Evolutionary conservation across 2,329 filamentous ascomycete genomes (phyloP).

Genomic region (Colletotrichum liriopes): DNA sequence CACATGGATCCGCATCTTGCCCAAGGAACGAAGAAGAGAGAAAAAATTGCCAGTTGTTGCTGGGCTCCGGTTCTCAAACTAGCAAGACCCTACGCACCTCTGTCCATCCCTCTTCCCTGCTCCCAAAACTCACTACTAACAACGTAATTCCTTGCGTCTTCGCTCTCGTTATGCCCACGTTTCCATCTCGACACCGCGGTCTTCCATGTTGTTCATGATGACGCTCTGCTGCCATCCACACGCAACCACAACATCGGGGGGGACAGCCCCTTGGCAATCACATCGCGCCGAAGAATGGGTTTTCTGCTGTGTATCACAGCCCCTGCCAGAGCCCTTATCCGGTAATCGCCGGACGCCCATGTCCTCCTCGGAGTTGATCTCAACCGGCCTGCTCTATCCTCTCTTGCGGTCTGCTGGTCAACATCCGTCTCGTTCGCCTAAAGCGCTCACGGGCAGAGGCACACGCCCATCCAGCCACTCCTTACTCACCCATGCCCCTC

Average conservation of each 20-base stretch:
- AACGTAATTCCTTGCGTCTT: constrained; percentile 17
- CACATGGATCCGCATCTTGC: constrained; percentile 7
- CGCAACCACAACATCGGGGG: background rate
- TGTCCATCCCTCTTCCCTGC: constrained; percentile 29
- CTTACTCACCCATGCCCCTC: constrained; percentile 5
- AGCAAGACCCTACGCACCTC: constrained; percentile 24
- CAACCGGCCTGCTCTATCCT: constrained; percentile 29
- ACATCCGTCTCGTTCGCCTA: constrained; percentile 15
- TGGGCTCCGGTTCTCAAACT: constrained; percentile 26
- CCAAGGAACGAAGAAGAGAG: background rate
- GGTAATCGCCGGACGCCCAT: constrained; percentile 33
- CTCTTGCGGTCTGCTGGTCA: constrained; percentile 6
- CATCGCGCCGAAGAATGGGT: background rate
- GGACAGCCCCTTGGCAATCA: background rate
- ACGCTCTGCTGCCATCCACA: constrained; percentile 15
- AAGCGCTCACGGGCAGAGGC: constrained; percentile 25
- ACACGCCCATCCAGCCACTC: constrained; percentile 20
- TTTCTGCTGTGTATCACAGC: constrained; percentile 45
- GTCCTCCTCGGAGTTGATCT: constrained; percentile 34
- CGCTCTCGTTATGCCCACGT: constrained; percentile 2
- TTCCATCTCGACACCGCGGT: constrained; percentile 10
- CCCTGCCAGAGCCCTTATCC: constrained; percentile 46
- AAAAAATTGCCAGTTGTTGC: constrained; percentile 5
- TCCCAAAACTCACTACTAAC: background rate
- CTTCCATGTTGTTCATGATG: constrained; percentile 35